These are phyloP conservation scores for Furcasterigmium furcatum DNA, from an alignment of 2,329 filamentous ascomycete genomes.

Conservation along the genomic window DNA sequence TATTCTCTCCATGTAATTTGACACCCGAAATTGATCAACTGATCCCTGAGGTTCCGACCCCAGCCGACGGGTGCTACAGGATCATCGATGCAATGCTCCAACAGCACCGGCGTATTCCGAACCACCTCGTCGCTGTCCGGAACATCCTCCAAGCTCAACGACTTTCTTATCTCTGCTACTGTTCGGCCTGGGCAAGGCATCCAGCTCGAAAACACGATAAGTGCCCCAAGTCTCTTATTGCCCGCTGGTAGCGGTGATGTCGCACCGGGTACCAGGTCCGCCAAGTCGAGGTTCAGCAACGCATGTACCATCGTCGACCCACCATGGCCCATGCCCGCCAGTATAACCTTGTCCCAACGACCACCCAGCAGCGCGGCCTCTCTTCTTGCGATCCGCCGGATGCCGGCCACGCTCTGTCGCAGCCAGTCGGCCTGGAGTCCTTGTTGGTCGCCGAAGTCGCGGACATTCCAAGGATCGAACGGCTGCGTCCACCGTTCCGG, in stretches of 20 bases:
- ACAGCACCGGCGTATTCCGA: slow-evolving; percentile 36
- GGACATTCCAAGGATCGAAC: slow-evolving; percentile 47
- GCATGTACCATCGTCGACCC: slow-evolving; percentile 34
- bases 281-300: slow-evolving; percentile 28
- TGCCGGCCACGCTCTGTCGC: slow-evolving; percentile 26
- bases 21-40: slow-evolving; percentile 30
- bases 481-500: slow-evolving; percentile 31
- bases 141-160: slow-evolving; percentile 21
- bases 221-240: slow-evolving; percentile 22
- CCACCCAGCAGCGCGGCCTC: slow-evolving; percentile 33
- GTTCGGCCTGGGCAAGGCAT: slow-evolving; percentile 28
- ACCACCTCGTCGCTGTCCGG: slow-evolving; percentile 25
- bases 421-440: slow-evolving; percentile 38
- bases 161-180: slow-evolving; percentile 24
- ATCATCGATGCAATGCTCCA: slow-evolving; percentile 43
- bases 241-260: slow-evolving; percentile 7
- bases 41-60: slow-evolving; percentile 29
- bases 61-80: slow-evolving; percentile 31
- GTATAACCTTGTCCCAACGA: slow-evolving; percentile 32
- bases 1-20: slow-evolving; percentile 38
- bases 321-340: slow-evolving; percentile 45
- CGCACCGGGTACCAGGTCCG: not conserved
- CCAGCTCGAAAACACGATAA: slow-evolving; percentile 34
- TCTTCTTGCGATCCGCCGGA: slow-evolving; percentile 25
- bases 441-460: slow-evolving; percentile 34